Percentiles rank a stretch among this genome's conserved stretches.
Conservation (phyloP, 2,329 filamentous ascomycete genomes). For the Bisporella sp. region DNA sequence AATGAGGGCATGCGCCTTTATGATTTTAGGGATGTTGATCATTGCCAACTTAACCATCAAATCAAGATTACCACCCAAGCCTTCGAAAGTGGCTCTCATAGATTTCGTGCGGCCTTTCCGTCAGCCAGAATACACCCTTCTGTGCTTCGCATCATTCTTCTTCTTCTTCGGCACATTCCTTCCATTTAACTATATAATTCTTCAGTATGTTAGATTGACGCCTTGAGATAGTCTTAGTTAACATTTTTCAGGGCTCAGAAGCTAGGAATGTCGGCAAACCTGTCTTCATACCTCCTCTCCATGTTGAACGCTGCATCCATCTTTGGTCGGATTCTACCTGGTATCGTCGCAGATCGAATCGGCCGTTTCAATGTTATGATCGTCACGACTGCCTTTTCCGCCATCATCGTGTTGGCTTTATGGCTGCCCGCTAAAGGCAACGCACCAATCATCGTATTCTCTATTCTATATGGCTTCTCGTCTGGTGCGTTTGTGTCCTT, state of each 20-base stretch:
- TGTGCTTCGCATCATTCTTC: constrained; percentile 34
- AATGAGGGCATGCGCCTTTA: constrained; percentile 48
- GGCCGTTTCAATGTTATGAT: constrained; percentile 49
- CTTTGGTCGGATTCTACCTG: constrained; percentile 49
- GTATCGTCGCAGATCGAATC: constrained; percentile 44
- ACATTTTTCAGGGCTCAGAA: constrained; percentile 30
- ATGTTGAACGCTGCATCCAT: constrained; percentile 45
- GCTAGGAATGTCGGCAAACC: constrained; percentile 38
- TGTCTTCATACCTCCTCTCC: constrained; percentile 45
- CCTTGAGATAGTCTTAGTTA: constrained; percentile 16
- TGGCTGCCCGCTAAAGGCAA: constrained; percentile 47
- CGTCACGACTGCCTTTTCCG: constrained; percentile 36
- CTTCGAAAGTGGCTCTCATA: constrained; percentile 25
- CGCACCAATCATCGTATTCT: constrained; percentile 55
- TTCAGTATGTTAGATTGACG: constrained; percentile 15
- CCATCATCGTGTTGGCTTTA: constrained; percentile 41
- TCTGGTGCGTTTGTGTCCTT: constrained; percentile 61
- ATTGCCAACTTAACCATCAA: constrained; percentile 46
- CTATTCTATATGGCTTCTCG: constrained; percentile 61
- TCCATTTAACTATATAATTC: constrained; percentile 41
- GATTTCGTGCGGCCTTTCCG: constrained; percentile 31
- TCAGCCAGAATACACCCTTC: constrained; percentile 32
- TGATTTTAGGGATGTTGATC: constrained; percentile 46
- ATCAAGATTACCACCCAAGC: constrained; percentile 39
- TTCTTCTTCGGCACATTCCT: constrained; percentile 46